phyloP scores from a whole-genome alignment of 441 rosid species.

The Populus hybrid region DNA sequence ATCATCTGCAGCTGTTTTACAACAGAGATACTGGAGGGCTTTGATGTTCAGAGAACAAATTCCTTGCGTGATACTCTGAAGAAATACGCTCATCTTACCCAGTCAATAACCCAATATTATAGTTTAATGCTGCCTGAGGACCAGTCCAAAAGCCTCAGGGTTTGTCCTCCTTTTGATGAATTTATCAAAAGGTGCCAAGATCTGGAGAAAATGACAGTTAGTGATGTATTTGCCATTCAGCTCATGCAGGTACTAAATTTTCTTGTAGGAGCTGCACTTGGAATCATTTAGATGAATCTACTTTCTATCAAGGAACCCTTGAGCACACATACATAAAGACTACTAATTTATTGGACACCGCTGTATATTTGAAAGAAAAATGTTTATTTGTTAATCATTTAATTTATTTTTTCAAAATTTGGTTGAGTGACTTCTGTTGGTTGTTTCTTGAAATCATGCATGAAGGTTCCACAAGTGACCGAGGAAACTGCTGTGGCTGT shows the following conservation, averaged over 20 bases:
- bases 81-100: constrained; percentile 78
- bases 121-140: constrained; percentile 32
- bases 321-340: background rate
- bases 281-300: background rate
- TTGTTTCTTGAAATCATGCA: constrained; percentile 3
- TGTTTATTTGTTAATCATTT: background rate
- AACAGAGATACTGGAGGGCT: constrained; percentile 91
- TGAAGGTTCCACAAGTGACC: constrained; percentile 85
- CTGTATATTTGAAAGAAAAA: background rate
- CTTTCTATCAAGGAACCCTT: background rate
- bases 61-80: constrained; percentile 73
- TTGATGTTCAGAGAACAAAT: constrained; percentile 77
- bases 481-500: constrained; percentile 78
- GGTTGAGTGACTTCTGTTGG: background rate
- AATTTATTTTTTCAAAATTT: no score
- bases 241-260: constrained; percentile 80
- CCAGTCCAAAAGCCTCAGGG: constrained; percentile 27
- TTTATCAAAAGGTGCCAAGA: constrained; percentile 75
- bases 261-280: constrained; percentile 3
- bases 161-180: constrained; percentile 56
- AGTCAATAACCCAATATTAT: constrained; percentile 62
- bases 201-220: constrained; percentile 72
- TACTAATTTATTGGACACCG: background rate
- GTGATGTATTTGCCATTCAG: constrained; percentile 88
- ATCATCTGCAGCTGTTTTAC: constrained; percentile 73